phyloP scores from a whole-genome alignment of 169 alveolate genomes.

The Plasmodium inui region DNA sequence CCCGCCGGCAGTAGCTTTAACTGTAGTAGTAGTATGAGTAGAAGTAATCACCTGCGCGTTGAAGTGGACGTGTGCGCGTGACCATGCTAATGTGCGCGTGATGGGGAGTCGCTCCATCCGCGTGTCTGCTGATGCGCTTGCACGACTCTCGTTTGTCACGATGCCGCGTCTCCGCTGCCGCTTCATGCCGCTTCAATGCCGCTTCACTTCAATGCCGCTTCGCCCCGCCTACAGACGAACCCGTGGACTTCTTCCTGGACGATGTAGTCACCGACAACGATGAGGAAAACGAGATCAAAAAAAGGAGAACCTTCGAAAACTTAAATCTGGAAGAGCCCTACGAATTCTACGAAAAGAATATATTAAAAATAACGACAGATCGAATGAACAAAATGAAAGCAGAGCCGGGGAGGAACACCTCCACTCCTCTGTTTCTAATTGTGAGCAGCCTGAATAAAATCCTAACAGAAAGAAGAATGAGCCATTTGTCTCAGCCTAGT shows the following conservation, averaged over 20 bases:
- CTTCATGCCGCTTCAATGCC: not conserved
- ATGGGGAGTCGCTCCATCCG: not conserved
- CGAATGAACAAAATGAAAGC: slow-evolving; percentile 67
- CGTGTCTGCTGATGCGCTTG: not conserved
- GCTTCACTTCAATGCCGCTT: not conserved
- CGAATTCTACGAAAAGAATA: slow-evolving; percentile 63
- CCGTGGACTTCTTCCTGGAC: slow-evolving; percentile 54
- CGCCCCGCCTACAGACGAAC: slow-evolving; percentile 12
- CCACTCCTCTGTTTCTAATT: slow-evolving; percentile 61
- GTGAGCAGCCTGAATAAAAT: slow-evolving; percentile 42
- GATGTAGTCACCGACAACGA: slow-evolving; percentile 47
- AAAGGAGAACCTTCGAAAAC: slow-evolving; percentile 35
- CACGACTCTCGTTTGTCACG: not conserved
- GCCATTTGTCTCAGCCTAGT: slow-evolving; percentile 12
- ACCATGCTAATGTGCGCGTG: not conserved
- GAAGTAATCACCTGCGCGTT: not conserved
- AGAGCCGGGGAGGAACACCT: slow-evolving; percentile 62
- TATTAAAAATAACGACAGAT: slow-evolving; percentile 41
- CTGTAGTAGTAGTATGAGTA: slow-evolving; percentile 41
- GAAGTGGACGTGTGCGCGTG: not conserved
- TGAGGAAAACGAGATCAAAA: slow-evolving; percentile 45
- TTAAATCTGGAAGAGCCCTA: slow-evolving; percentile 50
- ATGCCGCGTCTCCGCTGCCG: not conserved
- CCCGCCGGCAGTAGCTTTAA: slow-evolving; percentile 11
- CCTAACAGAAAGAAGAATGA: slow-evolving; percentile 24